phyloP scores from a whole-genome alignment of 352 stramenopile species.

The Phytophthora capsici region DNA sequence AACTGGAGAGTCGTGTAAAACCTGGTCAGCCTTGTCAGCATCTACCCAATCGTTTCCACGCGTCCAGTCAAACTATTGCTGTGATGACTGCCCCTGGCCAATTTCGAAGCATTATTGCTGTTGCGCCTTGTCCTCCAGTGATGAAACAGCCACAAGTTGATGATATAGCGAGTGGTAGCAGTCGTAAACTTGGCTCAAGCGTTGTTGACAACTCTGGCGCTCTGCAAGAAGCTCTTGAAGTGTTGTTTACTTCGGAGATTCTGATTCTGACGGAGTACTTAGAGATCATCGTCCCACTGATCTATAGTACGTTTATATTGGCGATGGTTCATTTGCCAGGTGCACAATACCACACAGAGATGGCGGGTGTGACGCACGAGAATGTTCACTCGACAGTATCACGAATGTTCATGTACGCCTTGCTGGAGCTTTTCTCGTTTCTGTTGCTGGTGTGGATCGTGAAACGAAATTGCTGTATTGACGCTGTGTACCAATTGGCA shows the following conservation, averaged over 20 bases:
- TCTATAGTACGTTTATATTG: constrained; percentile 1
- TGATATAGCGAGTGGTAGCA: too few species aligned
- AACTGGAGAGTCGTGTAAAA: neutral
- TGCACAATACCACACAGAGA: constrained; percentile 6
- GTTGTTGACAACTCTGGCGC: neutral
- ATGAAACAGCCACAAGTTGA: neutral
- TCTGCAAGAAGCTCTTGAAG: neutral
- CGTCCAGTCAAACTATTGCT: too few species aligned
- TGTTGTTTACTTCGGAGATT: constrained; percentile 1
- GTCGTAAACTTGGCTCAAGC: neutral
- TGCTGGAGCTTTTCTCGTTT: constrained; percentile 28
- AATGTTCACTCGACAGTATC: neutral
- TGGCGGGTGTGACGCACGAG: neutral
- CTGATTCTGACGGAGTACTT: constrained; percentile 10
- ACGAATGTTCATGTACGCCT: constrained; percentile 11
- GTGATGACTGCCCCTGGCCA: too few species aligned
- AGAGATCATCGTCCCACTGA: constrained; percentile 1
- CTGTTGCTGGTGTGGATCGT: constrained; percentile 6
- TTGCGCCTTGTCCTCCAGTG: neutral
- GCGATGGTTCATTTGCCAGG: constrained; percentile 5
- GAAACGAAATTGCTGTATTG: constrained; percentile 12
- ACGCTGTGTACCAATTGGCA: constrained; percentile 23
- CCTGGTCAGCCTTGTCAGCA: too few species aligned
- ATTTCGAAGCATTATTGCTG: neutral
- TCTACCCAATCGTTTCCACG: too few species aligned